phyloP scores from a whole-genome alignment of 441 rosid genomes.

The Biscutella laevigata region DNA sequence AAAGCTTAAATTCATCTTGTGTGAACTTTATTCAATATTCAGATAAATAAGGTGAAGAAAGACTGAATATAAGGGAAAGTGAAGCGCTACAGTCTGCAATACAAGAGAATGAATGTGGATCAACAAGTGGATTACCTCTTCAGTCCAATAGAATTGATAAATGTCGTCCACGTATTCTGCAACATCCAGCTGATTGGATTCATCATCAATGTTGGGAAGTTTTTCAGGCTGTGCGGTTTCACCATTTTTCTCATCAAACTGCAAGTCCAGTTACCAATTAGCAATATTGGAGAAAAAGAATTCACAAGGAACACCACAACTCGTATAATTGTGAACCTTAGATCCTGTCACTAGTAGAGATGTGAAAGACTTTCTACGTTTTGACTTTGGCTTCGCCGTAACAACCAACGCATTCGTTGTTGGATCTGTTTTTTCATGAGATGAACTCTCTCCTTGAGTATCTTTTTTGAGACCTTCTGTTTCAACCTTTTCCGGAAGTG shows the following conservation, averaged over 20 bases:
- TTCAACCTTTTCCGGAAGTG: constrained; percentile 27
- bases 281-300: neutral
- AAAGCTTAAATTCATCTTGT: constrained; percentile 1
- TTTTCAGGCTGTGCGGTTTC: constrained; percentile 35
- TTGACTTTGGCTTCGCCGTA: constrained; percentile 40
- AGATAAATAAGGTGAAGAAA: neutral
- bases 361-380: constrained; percentile 82
- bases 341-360: constrained; percentile 60
- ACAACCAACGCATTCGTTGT: constrained; percentile 24
- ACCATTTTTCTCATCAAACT: constrained; percentile 46
- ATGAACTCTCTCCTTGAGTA: constrained; percentile 25
- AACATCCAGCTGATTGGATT: constrained; percentile 74
- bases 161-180: constrained; percentile 93
- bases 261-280: constrained; percentile 27
- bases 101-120: neutral
- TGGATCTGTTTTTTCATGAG: constrained; percentile 24
- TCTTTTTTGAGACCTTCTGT: constrained; percentile 32
- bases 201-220: constrained; percentile 67
- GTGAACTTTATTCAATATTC: too few relatives aligned
- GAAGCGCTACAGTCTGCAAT: too few relatives aligned
- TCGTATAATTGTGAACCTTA: constrained; percentile 37
- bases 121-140: constrained; percentile 48
- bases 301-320: constrained; percentile 4
- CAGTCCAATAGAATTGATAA: constrained; percentile 76
- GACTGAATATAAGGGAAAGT: neutral